Base-by-base conservation (phyloP, 1,139 yeast species). In the Kodamaea fungicola region DNA sequence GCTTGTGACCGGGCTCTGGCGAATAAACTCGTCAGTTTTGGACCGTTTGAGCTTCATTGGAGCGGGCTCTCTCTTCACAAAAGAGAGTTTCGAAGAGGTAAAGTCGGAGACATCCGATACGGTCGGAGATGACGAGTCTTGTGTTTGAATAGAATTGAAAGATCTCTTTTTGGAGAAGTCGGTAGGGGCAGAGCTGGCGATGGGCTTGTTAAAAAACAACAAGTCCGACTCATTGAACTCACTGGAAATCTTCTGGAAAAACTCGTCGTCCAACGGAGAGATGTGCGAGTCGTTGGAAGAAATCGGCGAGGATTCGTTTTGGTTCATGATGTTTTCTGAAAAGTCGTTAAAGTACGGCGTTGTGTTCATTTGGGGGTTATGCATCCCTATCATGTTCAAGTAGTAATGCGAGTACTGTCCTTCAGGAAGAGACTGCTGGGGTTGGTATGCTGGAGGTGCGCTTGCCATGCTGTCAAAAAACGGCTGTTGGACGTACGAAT, bases 261-360 rank as follows among this genome's bases (percentile, higher is more conserved):
- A 44, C 34, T 50, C 54, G 30, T 50, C 54, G 26, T 50, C 54
- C 31, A 50, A 42, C 8, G 54, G 54, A 24, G 46, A 42, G 23
- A 47, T 41, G 38, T 43, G 36, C 8, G 47, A 43, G 5, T 47
- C 50, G 25, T 31, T 39, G 12, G 50, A 43, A 13, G 49, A 42
- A 3, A 41, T 40, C 9, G 51, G 44, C 8, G 46, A 42, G 7
- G 40, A 36, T 19, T 27, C 38, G 24, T 27, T 27, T 10, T 8
- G 8, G 26, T 33, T 31, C 13, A 31, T 31, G 10, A 22, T 32
- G 22, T 33, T 31, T 31, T 22, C 27, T 8, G 38, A 12, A 36
- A 47, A 49, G 27, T 49, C 52, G 26, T 49, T 47, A 24, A 47
- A 49, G 36, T 46, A 47, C 5, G 52, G 51, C 22, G 42, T 36